These are phyloP conservation scores for Aspergillus kassunensis DNA, from an alignment of 495 filamentous ascomycete species.

Conservation along the genomic window DNA sequence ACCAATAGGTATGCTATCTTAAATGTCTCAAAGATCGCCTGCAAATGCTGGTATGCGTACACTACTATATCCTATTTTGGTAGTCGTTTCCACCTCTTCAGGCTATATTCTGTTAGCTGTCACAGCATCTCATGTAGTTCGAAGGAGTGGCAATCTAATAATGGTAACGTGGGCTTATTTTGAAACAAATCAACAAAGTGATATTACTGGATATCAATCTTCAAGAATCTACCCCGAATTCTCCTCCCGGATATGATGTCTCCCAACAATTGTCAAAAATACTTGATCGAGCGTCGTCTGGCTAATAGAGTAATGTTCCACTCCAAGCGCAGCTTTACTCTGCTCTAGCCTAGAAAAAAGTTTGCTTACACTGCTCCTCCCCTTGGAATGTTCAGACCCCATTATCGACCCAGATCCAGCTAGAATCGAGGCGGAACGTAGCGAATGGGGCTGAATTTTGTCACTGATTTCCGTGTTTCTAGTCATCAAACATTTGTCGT, in stretches of 20 bases:
- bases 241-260: constrained; percentile 75
- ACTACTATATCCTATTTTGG: too few species aligned
- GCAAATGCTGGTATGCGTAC: too few species aligned
- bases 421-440: background rate
- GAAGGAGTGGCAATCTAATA: too few species aligned
- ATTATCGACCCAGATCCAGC: background rate
- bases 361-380: constrained; percentile 44
- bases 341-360: constrained; percentile 70
- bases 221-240: constrained; percentile 40
- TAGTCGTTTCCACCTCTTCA: too few species aligned
- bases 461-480: background rate
- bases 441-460: background rate
- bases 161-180: too few species aligned
- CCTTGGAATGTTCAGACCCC: background rate
- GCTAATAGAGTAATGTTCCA: constrained; percentile 76
- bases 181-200: too few species aligned
- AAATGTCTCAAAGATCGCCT: too few species aligned
- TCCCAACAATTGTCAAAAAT: constrained; percentile 74
- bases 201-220: too few species aligned
- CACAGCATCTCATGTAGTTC: too few species aligned
- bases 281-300: constrained; percentile 85
- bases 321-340: constrained; percentile 57
- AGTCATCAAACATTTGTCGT: background rate
- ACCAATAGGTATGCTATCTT: too few species aligned
- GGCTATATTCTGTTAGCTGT: too few species aligned